Evolutionary conservation across 768 basidiomycete genomes (phyloP).

Genomic region (Tephrocybe sp.): DNA sequence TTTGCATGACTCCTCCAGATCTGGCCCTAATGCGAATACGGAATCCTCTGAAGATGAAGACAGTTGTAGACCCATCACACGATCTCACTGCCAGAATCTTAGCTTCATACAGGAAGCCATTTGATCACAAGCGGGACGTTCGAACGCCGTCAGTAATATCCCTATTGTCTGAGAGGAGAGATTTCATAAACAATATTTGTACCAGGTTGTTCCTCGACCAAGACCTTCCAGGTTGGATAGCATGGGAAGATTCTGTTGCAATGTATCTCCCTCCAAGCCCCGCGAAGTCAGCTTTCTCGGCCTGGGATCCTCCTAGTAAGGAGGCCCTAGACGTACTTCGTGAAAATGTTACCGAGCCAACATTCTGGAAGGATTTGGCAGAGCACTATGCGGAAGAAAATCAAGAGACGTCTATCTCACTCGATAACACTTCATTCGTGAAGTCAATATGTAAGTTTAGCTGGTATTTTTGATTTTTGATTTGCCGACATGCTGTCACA

Average conservation of each 20-base stretch:
- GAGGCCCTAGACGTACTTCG: slow-evolving; percentile 50
- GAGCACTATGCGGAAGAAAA: slow-evolving; percentile 79
- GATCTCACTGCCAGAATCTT: slow-evolving; percentile 57
- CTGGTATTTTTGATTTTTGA: not conserved
- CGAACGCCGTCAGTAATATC: slow-evolving; percentile 42
- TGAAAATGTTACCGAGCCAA: slow-evolving; percentile 39
- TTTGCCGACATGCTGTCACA: slow-evolving; percentile 7
- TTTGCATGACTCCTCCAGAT: slow-evolving; percentile 51
- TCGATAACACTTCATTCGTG: slow-evolving; percentile 69
- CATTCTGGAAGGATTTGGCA: slow-evolving; percentile 70
- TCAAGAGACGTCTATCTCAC: slow-evolving; percentile 56
- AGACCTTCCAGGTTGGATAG: slow-evolving; percentile 65
- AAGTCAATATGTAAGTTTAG: slow-evolving; percentile 67
- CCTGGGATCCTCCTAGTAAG: slow-evolving; percentile 56
- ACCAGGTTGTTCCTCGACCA: slow-evolving; percentile 55
- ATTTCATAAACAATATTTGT: not conserved
- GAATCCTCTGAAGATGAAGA: slow-evolving; percentile 62
- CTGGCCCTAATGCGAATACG: slow-evolving; percentile 58
- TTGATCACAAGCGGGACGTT: slow-evolving; percentile 32
- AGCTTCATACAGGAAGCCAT: slow-evolving; percentile 48
- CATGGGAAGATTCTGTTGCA: slow-evolving; percentile 47
- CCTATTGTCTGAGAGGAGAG: not conserved
- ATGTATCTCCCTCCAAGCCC: slow-evolving; percentile 48
- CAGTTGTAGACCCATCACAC: slow-evolving; percentile 48
- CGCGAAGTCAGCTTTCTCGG: slow-evolving; percentile 47